Conservation (phyloP, 2,329 filamentous ascomycete species). For the Penicillium concentricum region DNA sequence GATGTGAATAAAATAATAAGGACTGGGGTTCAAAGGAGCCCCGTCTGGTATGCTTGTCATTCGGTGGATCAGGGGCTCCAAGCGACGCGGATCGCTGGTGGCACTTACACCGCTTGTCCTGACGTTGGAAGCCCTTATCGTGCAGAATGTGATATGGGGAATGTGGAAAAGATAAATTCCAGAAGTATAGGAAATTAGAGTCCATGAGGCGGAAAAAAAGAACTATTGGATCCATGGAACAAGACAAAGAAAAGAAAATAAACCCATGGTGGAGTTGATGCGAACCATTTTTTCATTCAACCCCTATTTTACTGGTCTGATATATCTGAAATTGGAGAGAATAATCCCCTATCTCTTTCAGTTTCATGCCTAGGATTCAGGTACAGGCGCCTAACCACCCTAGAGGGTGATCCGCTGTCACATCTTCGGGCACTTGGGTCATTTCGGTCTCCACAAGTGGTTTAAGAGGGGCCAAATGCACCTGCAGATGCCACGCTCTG, state of each 20-base stretch:
- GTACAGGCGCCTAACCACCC: conserved; percentile 25
- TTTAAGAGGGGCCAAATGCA: conserved; percentile 7
- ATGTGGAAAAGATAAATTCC: background rate
- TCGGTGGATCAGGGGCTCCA: conserved; percentile 27
- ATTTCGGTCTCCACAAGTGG: conserved; percentile 27
- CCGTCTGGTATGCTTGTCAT: conserved; percentile 25
- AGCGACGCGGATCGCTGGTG: conserved; percentile 23
- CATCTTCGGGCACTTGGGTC: conserved; percentile 30
- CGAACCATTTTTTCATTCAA: conserved; percentile 8
- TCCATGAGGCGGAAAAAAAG: background rate
- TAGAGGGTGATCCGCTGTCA: conserved; percentile 35
- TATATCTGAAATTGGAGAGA: background rate
- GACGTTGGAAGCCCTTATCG: conserved; percentile 2
- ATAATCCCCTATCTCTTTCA: background rate
- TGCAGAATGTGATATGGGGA: background rate
- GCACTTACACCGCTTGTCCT: conserved; percentile 27
- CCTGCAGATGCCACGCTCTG: conserved; percentile 37
- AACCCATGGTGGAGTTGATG: conserved; percentile 11
- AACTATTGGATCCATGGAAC: conserved; percentile 9
- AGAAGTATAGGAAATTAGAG: background rate
- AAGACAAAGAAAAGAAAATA: background rate
- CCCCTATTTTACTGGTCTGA: background rate
- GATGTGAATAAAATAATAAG: conserved; percentile 11
- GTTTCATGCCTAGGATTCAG: conserved; percentile 19
- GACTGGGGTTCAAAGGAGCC: conserved; percentile 21